Base-by-base conservation (phyloP, 2,329 filamentous ascomycete species). In the Bimuria novae-zelandiae region DNA sequence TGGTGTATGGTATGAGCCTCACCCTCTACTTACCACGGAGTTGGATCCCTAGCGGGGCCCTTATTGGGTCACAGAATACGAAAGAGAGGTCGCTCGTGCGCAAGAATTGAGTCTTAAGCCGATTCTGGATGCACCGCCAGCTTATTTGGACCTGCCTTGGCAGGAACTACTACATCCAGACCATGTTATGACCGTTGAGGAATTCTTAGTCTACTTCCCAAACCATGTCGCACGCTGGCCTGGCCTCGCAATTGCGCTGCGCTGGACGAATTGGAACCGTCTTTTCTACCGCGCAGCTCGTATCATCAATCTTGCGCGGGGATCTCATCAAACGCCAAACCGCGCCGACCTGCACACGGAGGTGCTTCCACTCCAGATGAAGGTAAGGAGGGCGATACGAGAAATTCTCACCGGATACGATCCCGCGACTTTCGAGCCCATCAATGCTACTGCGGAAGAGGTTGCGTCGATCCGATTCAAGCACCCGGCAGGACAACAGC, bases 171-270 rank as follows among this genome's bases (percentile, higher is more conserved):
- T 29, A 10, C 12, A 42, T 29, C 23, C 14, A 7, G 11, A 39
- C 14, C 17, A 29, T n/a, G 4, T 36, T 8, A 53, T 55, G 37
- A 58, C 59, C 22, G 56, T 63, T 10, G 60, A 63, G 27, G 62
- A 63, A 45, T 48, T 62, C 21, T 43, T 63, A 33, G 45, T 63
- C 11, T 63, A 59, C 40, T 63, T 65, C 29, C 62, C 62, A 1
- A 63, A 63, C 27, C 62, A 65, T 36, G 57, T 59, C 2, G 39
- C 54, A 2, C 39, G 49, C 12, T 63, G 59, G 59, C 62, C 61
- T 1, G 56, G 51, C 4, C 55, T 62, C 3, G 57, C 59, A 21
- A 44, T 58, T 5, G 30, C 17, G 23, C 39, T 62, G 7, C 48
- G 59, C 7, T 30, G 27, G 7, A 30, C 27, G 4, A 49, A 44